A percentile compares a stretch with the other conserved stretches of the same genome.
Evolutionary conservation across 1,284 basidiomycete genomes (phyloP).

Genomic region (Apiotrichum laibachii): DNA sequence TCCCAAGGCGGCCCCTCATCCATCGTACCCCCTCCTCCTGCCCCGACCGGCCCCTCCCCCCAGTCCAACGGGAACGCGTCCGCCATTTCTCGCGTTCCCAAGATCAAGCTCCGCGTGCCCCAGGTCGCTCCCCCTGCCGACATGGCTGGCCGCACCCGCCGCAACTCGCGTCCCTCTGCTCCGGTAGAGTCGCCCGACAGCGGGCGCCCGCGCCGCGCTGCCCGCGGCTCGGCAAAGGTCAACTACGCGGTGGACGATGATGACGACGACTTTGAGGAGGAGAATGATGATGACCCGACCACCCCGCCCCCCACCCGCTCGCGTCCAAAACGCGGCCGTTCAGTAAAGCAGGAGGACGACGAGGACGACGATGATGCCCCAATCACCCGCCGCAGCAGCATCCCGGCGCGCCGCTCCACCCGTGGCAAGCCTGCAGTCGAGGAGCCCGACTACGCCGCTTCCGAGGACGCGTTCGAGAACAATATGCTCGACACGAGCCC

Average conservation of each 20-base stretch:
- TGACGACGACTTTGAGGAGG: slow-evolving; percentile 21
- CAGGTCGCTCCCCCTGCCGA: not conserved
- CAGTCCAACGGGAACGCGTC: not conserved
- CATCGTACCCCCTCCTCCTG: slow-evolving; percentile 1
- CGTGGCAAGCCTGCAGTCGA: slow-evolving; percentile 47
- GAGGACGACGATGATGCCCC: slow-evolving; percentile 16
- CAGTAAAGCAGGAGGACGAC: slow-evolving; percentile 15
- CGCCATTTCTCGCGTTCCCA: slow-evolving; percentile 7
- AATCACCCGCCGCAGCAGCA: no score
- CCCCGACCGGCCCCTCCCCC: not conserved
- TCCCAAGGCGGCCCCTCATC: not conserved
- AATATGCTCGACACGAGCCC: slow-evolving; percentile 25
- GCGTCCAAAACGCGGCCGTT: slow-evolving; percentile 14
- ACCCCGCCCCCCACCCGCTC: not conserved
- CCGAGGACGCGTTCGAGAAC: slow-evolving; percentile 37
- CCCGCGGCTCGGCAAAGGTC: slow-evolving; percentile 2
- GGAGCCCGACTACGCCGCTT: slow-evolving; percentile 32
- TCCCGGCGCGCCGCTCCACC: slow-evolving; percentile 26
- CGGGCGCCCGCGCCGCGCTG: not conserved
- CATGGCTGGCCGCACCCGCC: not conserved
- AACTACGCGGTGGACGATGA: slow-evolving; percentile 29
- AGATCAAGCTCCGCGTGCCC: slow-evolving; percentile 24
- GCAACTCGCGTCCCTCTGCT: not conserved
- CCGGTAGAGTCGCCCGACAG: not conserved
- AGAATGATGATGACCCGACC: slow-evolving; percentile 10